Evolutionary conservation across 176 grass and related monocot genomes (phyloP).

Genomic region (Aegilops sharonensis): DNA sequence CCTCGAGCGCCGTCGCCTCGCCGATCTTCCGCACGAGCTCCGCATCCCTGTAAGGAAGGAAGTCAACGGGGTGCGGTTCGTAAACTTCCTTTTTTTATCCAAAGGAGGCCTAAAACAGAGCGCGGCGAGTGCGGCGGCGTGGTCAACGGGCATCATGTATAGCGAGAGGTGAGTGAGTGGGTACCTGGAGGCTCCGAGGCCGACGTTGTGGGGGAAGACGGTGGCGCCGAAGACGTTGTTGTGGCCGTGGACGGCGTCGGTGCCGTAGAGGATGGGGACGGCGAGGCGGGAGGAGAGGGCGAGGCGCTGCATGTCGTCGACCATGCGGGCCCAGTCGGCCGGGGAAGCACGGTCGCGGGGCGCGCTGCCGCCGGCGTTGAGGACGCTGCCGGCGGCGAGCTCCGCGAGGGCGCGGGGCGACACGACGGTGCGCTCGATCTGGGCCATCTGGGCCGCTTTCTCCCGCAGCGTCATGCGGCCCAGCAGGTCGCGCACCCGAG

Average conservation of each 20-base stretch:
- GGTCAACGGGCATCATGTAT: neutral
- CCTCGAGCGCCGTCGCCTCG: constrained; percentile 71
- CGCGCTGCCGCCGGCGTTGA: constrained; percentile 65
- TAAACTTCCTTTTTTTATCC: neutral
- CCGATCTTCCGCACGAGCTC: constrained; percentile 65
- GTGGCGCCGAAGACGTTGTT: constrained; percentile 87
- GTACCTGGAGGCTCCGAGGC: constrained; percentile 74
- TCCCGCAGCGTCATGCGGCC: constrained; percentile 82
- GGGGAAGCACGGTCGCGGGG: constrained; percentile 48
- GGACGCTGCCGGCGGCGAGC: constrained; percentile 62
- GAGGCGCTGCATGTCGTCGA: neutral
- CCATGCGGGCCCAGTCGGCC: neutral
- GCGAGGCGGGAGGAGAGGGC: constrained; percentile 3
- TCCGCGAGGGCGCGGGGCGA: constrained; percentile 43
- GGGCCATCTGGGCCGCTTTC: constrained; percentile 86
- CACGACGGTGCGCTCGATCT: constrained; percentile 79
- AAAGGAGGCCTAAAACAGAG: neutral
- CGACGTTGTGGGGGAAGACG: constrained; percentile 89
- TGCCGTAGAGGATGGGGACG: constrained; percentile 5
- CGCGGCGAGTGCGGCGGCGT: neutral
- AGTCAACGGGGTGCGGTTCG: neutral
- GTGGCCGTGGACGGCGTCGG: constrained; percentile 85
- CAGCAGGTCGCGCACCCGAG: constrained; percentile 65
- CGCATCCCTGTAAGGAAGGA: constrained; percentile 51
- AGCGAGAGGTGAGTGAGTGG: neutral